phyloP scores from a whole-genome alignment of 1,284 basidiomycete species.

The Exobasidium cylindrosporum region DNA sequence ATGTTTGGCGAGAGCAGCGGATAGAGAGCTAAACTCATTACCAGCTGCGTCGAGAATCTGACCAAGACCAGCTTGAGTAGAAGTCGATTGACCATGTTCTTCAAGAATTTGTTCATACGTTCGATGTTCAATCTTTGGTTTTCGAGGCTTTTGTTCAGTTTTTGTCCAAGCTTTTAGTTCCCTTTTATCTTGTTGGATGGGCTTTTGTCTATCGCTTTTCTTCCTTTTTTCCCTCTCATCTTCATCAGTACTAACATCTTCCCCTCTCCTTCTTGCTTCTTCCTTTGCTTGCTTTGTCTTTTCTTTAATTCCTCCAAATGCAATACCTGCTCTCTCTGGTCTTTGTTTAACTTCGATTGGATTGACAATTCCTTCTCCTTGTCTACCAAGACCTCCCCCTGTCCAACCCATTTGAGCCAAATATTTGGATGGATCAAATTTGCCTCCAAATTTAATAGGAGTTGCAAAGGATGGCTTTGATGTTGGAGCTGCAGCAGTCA shows the following conservation, averaged over 20 bases:
- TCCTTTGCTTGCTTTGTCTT: slow-evolving; percentile 45
- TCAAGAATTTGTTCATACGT: slow-evolving; percentile 53
- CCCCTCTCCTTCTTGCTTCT: slow-evolving; percentile 36
- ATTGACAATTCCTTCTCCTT: slow-evolving; percentile 49
- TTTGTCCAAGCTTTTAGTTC: slow-evolving; percentile 31
- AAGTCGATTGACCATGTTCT: slow-evolving; percentile 26
- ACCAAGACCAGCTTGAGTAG: slow-evolving; percentile 22
- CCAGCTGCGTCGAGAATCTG: slow-evolving; percentile 48
- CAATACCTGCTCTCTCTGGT: slow-evolving; percentile 50
- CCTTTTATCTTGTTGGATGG: background rate
- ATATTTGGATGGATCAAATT: slow-evolving; percentile 49
- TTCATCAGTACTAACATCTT: slow-evolving; percentile 27
- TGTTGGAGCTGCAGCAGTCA: too few species aligned
- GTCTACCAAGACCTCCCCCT: slow-evolving; percentile 49
- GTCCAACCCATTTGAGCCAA: slow-evolving; percentile 53
- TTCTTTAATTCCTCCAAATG: slow-evolving; percentile 51
- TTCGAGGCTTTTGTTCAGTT: slow-evolving; percentile 33
- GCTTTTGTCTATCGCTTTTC: slow-evolving; percentile 55
- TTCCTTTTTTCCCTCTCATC: slow-evolving; percentile 60
- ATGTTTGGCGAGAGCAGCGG: slow-evolving; percentile 28
- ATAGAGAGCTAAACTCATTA: slow-evolving; percentile 33
- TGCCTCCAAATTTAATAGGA: slow-evolving; percentile 29
- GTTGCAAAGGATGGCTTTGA: slow-evolving; percentile 19
- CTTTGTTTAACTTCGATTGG: slow-evolving; percentile 52
- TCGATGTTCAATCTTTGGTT: slow-evolving; percentile 43